A percentile compares a stretch with the other conserved stretches of the same genome.
These are phyloP conservation scores for Magnaporthiopsis poae DNA, from an alignment of 2,329 filamentous ascomycete genomes.

Conservation along the genomic window DNA sequence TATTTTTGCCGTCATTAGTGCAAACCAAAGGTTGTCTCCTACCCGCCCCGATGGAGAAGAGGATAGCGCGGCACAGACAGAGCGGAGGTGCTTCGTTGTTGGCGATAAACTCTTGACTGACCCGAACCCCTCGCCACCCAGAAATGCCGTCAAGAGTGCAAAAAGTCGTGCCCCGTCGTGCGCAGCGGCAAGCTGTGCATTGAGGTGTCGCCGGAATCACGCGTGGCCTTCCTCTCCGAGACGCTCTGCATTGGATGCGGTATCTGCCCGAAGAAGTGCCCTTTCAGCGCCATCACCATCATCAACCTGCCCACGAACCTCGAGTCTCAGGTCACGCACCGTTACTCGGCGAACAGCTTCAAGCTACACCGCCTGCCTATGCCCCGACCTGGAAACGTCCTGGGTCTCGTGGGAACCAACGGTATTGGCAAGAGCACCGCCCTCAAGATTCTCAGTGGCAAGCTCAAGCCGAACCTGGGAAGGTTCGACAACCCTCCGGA, in stretches of 20 bases:
- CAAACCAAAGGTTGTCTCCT: constrained; percentile 64
- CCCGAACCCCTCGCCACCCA: constrained; percentile 23
- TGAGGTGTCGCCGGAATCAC: constrained; percentile 78
- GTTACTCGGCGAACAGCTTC: constrained; percentile 99
- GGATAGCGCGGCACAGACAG: no score
- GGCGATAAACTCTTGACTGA: neutral
- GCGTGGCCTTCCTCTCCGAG: constrained; percentile 96
- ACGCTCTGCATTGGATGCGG: constrained; percentile 90
- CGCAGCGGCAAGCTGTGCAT: constrained; percentile 85
- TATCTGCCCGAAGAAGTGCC: constrained; percentile 99
- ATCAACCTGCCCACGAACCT: constrained; percentile 99
- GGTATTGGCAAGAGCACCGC: constrained; percentile 99
- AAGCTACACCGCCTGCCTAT: constrained; percentile 95
- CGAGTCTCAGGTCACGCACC: constrained; percentile 93
- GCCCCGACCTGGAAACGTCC: constrained; percentile 86
- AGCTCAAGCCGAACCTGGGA: constrained; percentile 95
- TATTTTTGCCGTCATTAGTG: constrained; percentile 41
- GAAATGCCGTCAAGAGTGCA: constrained; percentile 99
- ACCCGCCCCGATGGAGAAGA: neutral
- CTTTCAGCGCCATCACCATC: constrained; percentile 96
- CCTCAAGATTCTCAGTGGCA: constrained; percentile 94
- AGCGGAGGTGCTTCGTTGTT: neutral
- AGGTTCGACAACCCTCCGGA: constrained; percentile 92
- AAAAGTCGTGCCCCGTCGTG: constrained; percentile 95
- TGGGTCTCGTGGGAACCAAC: constrained; percentile 96